These are phyloP conservation scores for Aspergillus sclerotioniger DNA, from an alignment of 495 filamentous ascomycete genomes.

Conservation along the genomic window DNA sequence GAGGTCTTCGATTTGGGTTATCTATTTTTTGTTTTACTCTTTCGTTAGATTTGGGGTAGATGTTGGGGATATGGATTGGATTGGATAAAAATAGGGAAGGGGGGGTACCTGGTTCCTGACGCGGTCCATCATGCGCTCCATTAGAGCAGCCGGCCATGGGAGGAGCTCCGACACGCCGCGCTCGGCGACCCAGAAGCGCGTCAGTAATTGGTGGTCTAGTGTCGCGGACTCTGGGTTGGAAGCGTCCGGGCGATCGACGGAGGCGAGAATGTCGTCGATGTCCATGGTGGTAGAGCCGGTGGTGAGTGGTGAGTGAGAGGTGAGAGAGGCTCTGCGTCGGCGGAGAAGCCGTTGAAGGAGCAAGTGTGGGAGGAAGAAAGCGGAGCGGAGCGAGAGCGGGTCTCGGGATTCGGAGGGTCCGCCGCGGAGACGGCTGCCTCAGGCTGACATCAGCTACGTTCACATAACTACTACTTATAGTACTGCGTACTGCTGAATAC, in stretches of 20 bases:
- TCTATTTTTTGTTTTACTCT: conserved; percentile 37
- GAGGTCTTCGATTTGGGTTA: conserved; percentile 71
- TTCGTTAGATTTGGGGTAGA: background rate
- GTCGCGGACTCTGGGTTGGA: conserved; percentile 55
- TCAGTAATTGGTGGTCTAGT: conserved; percentile 82
- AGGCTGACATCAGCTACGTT: background rate
- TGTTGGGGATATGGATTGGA: conserved; percentile 4
- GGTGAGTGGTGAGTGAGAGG: background rate
- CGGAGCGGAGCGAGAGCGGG: conserved; percentile 24
- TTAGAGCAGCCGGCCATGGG: conserved; percentile 60
- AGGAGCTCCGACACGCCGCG: conserved; percentile 82
- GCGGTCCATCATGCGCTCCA: conserved; percentile 75
- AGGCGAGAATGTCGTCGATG: conserved; percentile 84
- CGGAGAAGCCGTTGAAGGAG: background rate
- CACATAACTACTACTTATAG: background rate
- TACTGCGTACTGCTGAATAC: background rate
- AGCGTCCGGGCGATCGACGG: conserved; percentile 63
- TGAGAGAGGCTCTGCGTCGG: no score
- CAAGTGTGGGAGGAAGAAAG: conserved; percentile 14
- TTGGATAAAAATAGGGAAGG: background rate
- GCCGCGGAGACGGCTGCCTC: conserved; percentile 7
- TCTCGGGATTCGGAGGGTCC: background rate
- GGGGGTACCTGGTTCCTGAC: conserved; percentile 63
- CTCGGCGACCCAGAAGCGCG: conserved; percentile 90
- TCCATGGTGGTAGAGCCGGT: conserved; percentile 55